Evolutionary conservation across 1,139 yeast species (phyloP).

Genomic region (Komagataea norvegica): DNA sequence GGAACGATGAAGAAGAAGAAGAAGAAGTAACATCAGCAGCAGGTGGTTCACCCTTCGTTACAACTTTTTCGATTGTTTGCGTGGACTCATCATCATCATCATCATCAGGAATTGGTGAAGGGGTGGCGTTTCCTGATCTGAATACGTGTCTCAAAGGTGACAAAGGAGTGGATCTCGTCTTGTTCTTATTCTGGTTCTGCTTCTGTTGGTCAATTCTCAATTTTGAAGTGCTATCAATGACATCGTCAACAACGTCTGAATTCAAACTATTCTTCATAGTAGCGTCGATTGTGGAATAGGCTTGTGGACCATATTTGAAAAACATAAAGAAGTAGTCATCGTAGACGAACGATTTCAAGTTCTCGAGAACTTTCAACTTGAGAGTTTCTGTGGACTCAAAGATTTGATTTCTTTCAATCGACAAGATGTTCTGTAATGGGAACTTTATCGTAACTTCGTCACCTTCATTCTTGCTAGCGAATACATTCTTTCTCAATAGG

Average conservation of each 20-base stretch:
- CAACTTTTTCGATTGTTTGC: not conserved
- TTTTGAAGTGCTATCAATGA: constrained; percentile 16
- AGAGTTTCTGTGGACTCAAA: constrained; percentile 46
- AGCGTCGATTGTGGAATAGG: constrained; percentile 22
- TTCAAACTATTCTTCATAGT: constrained; percentile 10
- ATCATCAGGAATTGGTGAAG: no score
- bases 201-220: no score
- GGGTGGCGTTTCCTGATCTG: constrained; percentile 1
- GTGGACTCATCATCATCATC: no score
- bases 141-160: constrained; percentile 7
- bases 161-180: not conserved
- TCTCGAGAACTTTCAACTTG: constrained; percentile 45
- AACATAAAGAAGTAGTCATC: constrained; percentile 71
- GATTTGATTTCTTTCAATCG: constrained; percentile 48
- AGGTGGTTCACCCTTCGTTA: no score
- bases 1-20: not conserved
- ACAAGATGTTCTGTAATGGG: constrained; percentile 66
- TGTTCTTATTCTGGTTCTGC: constrained; percentile 1
- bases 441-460: constrained; percentile 74
- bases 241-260: constrained; percentile 5
- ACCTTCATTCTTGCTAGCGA: constrained; percentile 64
- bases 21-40: not conserved
- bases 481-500: constrained; percentile 67
- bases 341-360: constrained; percentile 45
- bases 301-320: constrained; percentile 42